A percentile compares a stretch with the other conserved stretches of the same genome.
phyloP scores from a whole-genome alignment of 805 yeast genomes.

The Scheffersomyces amazonensis region DNA sequence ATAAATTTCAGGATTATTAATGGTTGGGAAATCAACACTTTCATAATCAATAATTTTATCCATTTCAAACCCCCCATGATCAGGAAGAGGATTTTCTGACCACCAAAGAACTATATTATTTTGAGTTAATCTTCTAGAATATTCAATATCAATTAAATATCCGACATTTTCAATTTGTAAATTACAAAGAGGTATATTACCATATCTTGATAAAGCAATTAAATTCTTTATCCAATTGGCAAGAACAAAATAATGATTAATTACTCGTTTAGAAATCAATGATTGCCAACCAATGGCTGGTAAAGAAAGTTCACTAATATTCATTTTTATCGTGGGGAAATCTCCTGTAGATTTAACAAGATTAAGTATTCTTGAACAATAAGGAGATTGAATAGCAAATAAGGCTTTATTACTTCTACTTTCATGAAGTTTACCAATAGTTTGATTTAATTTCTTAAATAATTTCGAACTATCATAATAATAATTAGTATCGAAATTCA shows the following conservation, averaged over 20 bases:
- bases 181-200: constrained; percentile 85
- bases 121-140: constrained; percentile 70
- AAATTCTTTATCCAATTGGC: constrained; percentile 72
- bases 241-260: constrained; percentile 68
- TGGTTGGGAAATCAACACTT: constrained; percentile 60
- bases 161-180: constrained; percentile 74
- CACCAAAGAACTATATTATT: constrained; percentile 86
- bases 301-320: constrained; percentile 53
- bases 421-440: constrained; percentile 55
- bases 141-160: constrained; percentile 78
- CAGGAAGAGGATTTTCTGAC: constrained; percentile 79
- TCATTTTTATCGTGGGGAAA: constrained; percentile 64
- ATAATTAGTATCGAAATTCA: constrained; percentile 54
- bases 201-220: constrained; percentile 62
- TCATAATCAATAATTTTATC: constrained; percentile 59
- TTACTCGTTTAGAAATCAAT: constrained; percentile 57
- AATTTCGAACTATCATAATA: constrained; percentile 55
- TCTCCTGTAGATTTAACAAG: constrained; percentile 46
- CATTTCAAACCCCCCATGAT: constrained; percentile 77
- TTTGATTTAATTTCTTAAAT: constrained; percentile 54
- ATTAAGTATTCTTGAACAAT: constrained; percentile 43
- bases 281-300: constrained; percentile 85
- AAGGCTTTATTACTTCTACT: constrained; percentile 59
- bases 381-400: constrained; percentile 74
- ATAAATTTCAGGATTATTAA: constrained; percentile 78